phyloP scores from a whole-genome alignment of 306 rosid species.

The Begonia peltatifolia region DNA sequence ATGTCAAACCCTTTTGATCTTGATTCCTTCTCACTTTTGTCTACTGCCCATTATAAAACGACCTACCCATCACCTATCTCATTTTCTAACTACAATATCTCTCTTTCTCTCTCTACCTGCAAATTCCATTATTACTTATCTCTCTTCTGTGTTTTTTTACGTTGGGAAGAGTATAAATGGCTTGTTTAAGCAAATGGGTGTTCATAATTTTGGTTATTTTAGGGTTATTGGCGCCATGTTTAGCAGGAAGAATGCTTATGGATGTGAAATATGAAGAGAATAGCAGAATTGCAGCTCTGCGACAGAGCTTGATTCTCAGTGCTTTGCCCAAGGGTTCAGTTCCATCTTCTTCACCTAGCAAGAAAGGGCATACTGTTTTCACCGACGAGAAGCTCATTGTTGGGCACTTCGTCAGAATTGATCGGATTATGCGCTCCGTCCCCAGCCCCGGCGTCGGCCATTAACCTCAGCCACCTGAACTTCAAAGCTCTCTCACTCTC shows the following conservation, averaged over 20 bases:
- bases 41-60: constrained; percentile 2
- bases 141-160: too few species aligned
- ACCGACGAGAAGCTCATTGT: constrained; percentile 46
- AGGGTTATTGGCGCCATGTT: constrained; percentile 17
- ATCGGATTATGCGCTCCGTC: constrained; percentile 42
- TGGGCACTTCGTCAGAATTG: constrained; percentile 35
- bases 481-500: constrained; percentile 1
- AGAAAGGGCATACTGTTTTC: constrained; percentile 39
- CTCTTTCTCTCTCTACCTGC: constrained; percentile 2
- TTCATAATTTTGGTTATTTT: constrained; percentile 25
- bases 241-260: constrained; percentile 36
- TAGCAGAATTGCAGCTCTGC: constrained; percentile 7
- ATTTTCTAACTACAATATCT: neutral
- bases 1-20: neutral
- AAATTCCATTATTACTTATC: neutral
- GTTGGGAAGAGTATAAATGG: constrained; percentile 22
- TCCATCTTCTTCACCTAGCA: constrained; percentile 66
- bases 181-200: constrained; percentile 18
- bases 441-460: constrained; percentile 92
- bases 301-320: constrained; percentile 22
- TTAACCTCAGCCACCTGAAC: constrained; percentile 22
- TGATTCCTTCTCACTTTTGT: constrained; percentile 12
- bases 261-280: constrained; percentile 5
- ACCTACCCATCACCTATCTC: constrained; percentile 3
- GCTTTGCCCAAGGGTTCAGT: constrained; percentile 72